phyloP scores from a whole-genome alignment of 768 basidiomycete species.

The Tylopilus sp. region DNA sequence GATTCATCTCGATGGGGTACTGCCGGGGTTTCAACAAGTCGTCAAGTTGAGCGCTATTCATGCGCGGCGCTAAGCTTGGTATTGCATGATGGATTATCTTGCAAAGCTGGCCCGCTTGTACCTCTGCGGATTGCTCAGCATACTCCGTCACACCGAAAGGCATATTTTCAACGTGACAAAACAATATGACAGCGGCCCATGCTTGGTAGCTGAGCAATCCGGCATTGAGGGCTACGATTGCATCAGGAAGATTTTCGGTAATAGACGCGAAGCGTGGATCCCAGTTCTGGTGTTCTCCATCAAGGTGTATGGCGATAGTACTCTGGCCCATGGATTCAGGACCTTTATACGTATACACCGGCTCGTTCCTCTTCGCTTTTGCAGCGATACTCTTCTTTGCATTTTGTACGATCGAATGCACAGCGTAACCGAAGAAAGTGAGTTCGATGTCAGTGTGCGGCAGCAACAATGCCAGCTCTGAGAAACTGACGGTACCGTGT shows the following conservation, averaged over 20 bases:
- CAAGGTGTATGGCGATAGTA: slow-evolving; percentile 36
- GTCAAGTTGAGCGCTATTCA: slow-evolving; percentile 20
- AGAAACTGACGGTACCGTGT: slow-evolving; percentile 32
- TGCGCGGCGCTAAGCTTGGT: slow-evolving; percentile 22
- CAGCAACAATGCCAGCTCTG: slow-evolving; percentile 43
- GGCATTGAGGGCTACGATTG: slow-evolving; percentile 40
- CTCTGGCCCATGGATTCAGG: slow-evolving; percentile 38
- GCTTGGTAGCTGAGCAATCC: slow-evolving; percentile 35
- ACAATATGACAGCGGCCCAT: slow-evolving; percentile 37
- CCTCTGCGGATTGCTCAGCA: slow-evolving; percentile 35
- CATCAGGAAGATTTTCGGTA: slow-evolving; percentile 33
- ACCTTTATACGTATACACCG: slow-evolving; percentile 35
- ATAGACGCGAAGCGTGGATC: slow-evolving; percentile 22
- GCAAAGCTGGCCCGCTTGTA: slow-evolving; percentile 27
- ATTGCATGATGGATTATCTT: slow-evolving; percentile 28
- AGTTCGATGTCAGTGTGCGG: slow-evolving; percentile 45
- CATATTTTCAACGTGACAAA: slow-evolving; percentile 24
- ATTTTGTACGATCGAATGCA: slow-evolving; percentile 30
- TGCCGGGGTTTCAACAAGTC: slow-evolving; percentile 24
- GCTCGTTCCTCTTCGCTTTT: slow-evolving; percentile 25
- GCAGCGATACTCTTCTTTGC: slow-evolving; percentile 32
- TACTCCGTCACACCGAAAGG: slow-evolving; percentile 37
- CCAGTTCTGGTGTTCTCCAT: slow-evolving; percentile 27
- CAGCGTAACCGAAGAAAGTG: slow-evolving; percentile 37
- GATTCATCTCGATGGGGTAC: slow-evolving; percentile 31